Percentiles rank a stretch among this genome's conserved stretches.
phyloP scores from a whole-genome alignment of 306 rosid genomes.

The Macrotyloma uniflorum region DNA sequence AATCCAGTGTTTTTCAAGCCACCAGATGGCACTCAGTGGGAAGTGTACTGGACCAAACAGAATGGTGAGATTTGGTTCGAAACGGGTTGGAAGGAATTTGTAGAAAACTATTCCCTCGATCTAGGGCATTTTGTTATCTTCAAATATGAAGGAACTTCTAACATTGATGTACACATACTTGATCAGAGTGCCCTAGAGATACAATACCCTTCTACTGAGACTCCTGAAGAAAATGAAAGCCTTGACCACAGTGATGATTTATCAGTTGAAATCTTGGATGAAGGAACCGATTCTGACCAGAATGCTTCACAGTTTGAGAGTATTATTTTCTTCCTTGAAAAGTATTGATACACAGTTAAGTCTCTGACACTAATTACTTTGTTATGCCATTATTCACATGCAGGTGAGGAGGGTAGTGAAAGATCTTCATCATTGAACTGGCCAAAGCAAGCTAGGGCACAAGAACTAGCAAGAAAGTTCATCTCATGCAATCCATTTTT shows the following conservation, averaged over 20 bases:
- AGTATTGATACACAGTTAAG: no score
- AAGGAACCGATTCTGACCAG: no score
- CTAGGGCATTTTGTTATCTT: neutral
- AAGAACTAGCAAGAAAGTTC: neutral
- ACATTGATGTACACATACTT: slow-evolving; percentile 9
- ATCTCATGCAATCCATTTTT: neutral
- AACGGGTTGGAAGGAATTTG: slow-evolving; percentile 35
- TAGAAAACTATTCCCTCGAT: slow-evolving; percentile 3
- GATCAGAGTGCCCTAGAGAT: neutral
- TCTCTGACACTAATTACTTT: no score
- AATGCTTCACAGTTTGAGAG: no score
- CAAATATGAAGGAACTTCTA: neutral
- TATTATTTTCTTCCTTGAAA: no score
- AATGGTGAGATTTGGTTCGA: slow-evolving; percentile 24
- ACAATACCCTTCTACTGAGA: no score
- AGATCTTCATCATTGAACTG: neutral
- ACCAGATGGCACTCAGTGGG: slow-evolving; percentile 39
- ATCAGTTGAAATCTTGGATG: no score
- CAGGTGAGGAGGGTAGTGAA: neutral
- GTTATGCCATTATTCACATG: no score
- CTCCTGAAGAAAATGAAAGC: no score
- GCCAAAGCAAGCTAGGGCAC: neutral
- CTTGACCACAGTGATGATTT: no score
- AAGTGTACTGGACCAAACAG: slow-evolving; percentile 14
- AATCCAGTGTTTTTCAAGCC: slow-evolving; percentile 40